These are phyloP conservation scores for Boletus semigastroideus DNA, from an alignment of 1,284 basidiomycete genomes.

Conservation along the genomic window DNA sequence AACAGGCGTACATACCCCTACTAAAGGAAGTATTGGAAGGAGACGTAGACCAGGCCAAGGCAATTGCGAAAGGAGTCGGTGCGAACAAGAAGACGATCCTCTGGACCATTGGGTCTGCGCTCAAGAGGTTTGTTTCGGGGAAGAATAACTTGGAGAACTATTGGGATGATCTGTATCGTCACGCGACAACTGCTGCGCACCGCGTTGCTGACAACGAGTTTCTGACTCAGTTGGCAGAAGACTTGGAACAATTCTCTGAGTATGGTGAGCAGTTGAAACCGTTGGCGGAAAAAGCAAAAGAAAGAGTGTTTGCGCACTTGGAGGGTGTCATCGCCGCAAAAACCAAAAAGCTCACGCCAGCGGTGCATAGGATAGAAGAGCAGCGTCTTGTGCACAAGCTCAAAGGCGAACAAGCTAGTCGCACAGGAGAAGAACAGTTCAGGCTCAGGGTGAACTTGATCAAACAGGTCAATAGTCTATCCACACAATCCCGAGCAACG, in stretches of 20 bases:
- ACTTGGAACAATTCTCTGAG: neutral
- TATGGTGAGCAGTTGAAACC: neutral
- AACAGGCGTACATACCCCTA: neutral
- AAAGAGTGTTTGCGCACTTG: conserved; percentile 2
- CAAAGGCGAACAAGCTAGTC: neutral
- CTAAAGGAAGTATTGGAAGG: conserved; percentile 6
- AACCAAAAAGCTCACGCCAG: conserved; percentile 1
- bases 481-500: neutral
- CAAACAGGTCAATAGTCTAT: conserved; percentile 21
- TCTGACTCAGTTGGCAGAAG: conserved; percentile 5
- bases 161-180: too few species aligned
- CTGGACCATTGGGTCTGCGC: too few species aligned
- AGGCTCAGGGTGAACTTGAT: conserved; percentile 26
- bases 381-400: neutral
- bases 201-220: conserved; percentile 6
- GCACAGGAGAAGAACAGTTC: conserved; percentile 15
- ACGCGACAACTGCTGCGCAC: too few species aligned
- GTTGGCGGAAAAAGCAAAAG: conserved; percentile 2
- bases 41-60: conserved; percentile 6
- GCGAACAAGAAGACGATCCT: neutral
- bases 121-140: too few species aligned
- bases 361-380: conserved; percentile 11
- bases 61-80: neutral
- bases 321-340: neutral
- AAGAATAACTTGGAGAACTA: too few species aligned